Evolutionary conservation across 106 monocot species (phyloP), one percentile per base, ranked within the genome.

Genomic region (Platanthera zijinensis): DNA sequence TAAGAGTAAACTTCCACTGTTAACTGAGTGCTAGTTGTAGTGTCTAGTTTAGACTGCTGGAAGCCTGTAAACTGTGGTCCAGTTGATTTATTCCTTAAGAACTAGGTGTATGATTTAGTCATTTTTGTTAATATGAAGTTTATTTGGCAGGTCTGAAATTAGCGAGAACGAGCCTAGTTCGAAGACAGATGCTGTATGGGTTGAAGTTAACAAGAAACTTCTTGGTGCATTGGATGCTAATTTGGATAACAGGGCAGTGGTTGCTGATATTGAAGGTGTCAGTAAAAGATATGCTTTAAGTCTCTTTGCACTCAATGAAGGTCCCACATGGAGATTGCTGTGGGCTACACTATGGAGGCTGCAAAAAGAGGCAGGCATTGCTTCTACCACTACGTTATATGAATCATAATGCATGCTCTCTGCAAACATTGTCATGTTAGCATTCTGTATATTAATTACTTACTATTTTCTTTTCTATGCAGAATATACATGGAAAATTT

Each of bases 361-460:
- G 6, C 47, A 70, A 48, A 70, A 70, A 70, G 70, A 70, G 70
- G 70, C 70, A 70, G 70, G 70, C 70, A 70, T 70, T 70, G 70
- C 10, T 48, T 70, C 17, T n/a, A 70, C 17, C 5, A 10, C 6
- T n/a, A 5, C 48, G 6, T 70, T 48, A 48, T 70, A 47, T 70
- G 67, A 67, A 67, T 39, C 32, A 67, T 67, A 67, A 25, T 2
- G 13, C 32, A 32, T 6, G 12, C 67, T 67, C 7, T 32, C 30
- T 67, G 67, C 67, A 12, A 30, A 67, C 12, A 67, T 7, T 67
- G 67, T 67, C 30, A 67, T 67, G 67, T 39, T 67, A 67, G 32
- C 32, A 67, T 67, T 8, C 59, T 19, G 32, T 32, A 59, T 7
- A 19, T 18, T n/a, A 19, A 19, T 18, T 1, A 8, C 21, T 59